These are phyloP conservation scores for Eleusine coracana DNA, from an alignment of 176 grass and related monocot species.

Conservation along the genomic window DNA sequence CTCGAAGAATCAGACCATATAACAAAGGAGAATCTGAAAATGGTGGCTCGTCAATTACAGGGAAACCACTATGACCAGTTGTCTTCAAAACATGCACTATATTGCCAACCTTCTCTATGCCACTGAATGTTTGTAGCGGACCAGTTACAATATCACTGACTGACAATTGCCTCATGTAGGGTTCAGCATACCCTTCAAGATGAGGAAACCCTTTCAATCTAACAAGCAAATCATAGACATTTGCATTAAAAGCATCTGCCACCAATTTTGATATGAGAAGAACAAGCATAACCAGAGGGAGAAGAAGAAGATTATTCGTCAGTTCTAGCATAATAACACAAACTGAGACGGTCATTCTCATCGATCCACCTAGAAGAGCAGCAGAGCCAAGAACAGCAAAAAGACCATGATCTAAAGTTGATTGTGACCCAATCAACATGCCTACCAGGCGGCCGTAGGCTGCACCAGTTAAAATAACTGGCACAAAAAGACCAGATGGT, in stretches of 20 bases:
- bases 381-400: conserved; percentile 93
- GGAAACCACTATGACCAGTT: conserved; percentile 89
- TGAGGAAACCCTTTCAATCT: conserved; percentile 93
- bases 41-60: conserved; percentile 78
- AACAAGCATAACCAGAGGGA: conserved; percentile 91
- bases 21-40: conserved; percentile 67
- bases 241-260: conserved; percentile 78
- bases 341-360: conserved; percentile 95
- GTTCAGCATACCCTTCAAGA: conserved; percentile 89
- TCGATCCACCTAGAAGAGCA: conserved; percentile 88
- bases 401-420: conserved; percentile 80
- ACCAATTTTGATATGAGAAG: conserved; percentile 95
- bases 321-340: conserved; percentile 87
- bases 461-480: conserved; percentile 92
- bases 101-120: conserved; percentile 81
- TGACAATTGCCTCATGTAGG: conserved; percentile 86
- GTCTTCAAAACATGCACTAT: conserved; percentile 80
- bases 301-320: conserved; percentile 86
- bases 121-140: conserved; percentile 69
- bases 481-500: conserved; percentile 89
- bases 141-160: conserved; percentile 94
- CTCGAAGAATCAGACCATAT: conserved; percentile 77
- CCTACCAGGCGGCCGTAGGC: conserved; percentile 80
- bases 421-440: conserved; percentile 72
- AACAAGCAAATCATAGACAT: conserved; percentile 86